These are phyloP conservation scores for Rhizoclosmatium sp. DNA, from an alignment of 192 early-diverging fungal genomes.

Conservation along the genomic window DNA sequence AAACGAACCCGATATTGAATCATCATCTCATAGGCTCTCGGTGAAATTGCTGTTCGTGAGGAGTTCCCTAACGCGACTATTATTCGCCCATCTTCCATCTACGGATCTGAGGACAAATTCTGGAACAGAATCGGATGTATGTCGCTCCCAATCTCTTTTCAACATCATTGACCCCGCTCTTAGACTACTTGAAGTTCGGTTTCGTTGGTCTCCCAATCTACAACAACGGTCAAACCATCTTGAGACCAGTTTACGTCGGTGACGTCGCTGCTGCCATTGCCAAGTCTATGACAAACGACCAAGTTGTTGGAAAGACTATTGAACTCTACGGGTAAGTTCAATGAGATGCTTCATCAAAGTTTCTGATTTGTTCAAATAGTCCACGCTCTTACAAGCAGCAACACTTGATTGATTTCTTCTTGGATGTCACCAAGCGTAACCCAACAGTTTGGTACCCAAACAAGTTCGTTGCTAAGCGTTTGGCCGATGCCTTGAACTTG, in stretches of 20 bases:
- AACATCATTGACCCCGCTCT: neutral
- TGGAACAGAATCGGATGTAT: constrained; percentile 85
- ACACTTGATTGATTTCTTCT: constrained; percentile 76
- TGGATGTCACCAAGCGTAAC: constrained; percentile 66
- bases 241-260: constrained; percentile 77
- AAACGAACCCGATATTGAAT: neutral
- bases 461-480: constrained; percentile 65
- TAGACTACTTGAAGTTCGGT: constrained; percentile 44
- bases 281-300: constrained; percentile 73
- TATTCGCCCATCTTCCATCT: constrained; percentile 88
- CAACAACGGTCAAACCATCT: constrained; percentile 72
- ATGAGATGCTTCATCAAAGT: too few species aligned
- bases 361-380: neutral
- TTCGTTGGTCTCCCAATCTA: constrained; percentile 62
- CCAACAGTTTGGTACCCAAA: constrained; percentile 75
- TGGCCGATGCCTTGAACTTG: constrained; percentile 66
- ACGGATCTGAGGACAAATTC: constrained; percentile 92
- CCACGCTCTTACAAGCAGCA: constrained; percentile 65
- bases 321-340: constrained; percentile 82
- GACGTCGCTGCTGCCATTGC: constrained; percentile 90
- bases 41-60: constrained; percentile 88
- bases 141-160: neutral
- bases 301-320: constrained; percentile 82
- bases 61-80: constrained; percentile 93
- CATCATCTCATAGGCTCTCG: constrained; percentile 68